Base-by-base conservation (phyloP, 345 rosid genomes). In the Theobroma cacao region DNA sequence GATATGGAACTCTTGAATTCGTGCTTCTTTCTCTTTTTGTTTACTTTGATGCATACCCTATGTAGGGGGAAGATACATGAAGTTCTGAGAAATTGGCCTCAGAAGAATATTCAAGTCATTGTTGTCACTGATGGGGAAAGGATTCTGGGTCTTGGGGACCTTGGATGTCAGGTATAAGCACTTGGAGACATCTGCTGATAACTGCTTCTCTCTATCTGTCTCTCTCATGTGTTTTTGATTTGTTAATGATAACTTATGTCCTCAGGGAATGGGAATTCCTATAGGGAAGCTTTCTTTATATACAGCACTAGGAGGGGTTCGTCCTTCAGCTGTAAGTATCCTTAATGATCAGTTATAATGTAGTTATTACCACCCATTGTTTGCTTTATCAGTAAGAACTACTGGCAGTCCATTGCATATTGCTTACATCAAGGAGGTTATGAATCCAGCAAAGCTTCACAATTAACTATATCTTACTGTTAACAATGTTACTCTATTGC, bases 91-190 rank as follows among this genome's bases (percentile, higher is more conserved):
- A 95, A 95, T 86, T 95, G 99, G 98, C 98, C 97, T 18, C 93
- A 91, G 88, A 93, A 88, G 85, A 91, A 89, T 86, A 92, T 93
- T 78, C 96, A 95, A 85, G 98, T 95, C 80, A 93, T 95, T 81
- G 98, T 95, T 73, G 98, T 95, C 74, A 95, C 98, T 34, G 99
- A 95, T 76, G 99, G 98, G 66, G 98, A 95, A 88, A 89, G 99
- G 75, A 95, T 95, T 80, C 80, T 95, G 82, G 99, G 99, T 58
- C 89, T 95, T 15, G 99, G 99, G 52, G 99, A 95, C 84, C 97
- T 95, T 80, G 99, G 99, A 30, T 95, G 98, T 81, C 99, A 94
- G 92, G 98, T 91, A 83, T 60, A 76, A 59, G 68, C 15, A 40
- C 18, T 17, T 31, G 13, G 63, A 64, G 61, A 76, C 45, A 30